Evolutionary conservation across 441 rosid species (phyloP).

Genomic region (Aleurites moluccanus): DNA sequence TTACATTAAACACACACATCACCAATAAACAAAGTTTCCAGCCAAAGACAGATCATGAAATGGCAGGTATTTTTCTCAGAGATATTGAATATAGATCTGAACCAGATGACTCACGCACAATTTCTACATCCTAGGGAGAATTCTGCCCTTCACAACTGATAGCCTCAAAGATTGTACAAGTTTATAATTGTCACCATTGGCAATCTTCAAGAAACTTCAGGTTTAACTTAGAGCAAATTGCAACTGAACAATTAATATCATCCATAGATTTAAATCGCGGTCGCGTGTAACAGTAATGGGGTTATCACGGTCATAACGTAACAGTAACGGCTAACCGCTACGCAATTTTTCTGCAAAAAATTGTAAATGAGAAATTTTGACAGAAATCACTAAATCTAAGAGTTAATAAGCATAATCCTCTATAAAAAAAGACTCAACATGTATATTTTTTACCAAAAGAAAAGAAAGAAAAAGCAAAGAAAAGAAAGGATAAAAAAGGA

Average conservation of each 20-base stretch:
- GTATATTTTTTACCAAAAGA: too few species aligned
- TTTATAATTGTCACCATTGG: background rate
- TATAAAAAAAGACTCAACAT: too few species aligned
- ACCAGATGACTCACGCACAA: background rate
- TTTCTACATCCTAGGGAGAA: background rate
- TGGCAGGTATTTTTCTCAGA: background rate
- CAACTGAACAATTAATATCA: background rate
- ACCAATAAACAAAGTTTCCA: background rate
- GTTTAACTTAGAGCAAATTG: background rate
- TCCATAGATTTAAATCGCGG: too few species aligned
- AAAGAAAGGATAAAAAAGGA: too few species aligned
- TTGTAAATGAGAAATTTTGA: too few species aligned
- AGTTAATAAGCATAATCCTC: too few species aligned
- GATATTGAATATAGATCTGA: background rate
- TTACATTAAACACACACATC: background rate
- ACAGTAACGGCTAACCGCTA: too few species aligned
- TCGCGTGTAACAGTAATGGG: too few species aligned
- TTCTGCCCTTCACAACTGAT: background rate
- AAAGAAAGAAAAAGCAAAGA: too few species aligned
- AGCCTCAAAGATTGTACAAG: background rate
- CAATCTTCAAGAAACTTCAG: background rate
- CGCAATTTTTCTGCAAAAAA: too few species aligned
- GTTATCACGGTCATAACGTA: too few species aligned
- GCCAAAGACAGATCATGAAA: background rate
- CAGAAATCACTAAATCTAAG: too few species aligned